A percentile compares a stretch with the other conserved stretches of the same genome.
Evolutionary conservation across 192 early-diverging fungal species (phyloP).

Genomic region (Coemansia sp.): DNA sequence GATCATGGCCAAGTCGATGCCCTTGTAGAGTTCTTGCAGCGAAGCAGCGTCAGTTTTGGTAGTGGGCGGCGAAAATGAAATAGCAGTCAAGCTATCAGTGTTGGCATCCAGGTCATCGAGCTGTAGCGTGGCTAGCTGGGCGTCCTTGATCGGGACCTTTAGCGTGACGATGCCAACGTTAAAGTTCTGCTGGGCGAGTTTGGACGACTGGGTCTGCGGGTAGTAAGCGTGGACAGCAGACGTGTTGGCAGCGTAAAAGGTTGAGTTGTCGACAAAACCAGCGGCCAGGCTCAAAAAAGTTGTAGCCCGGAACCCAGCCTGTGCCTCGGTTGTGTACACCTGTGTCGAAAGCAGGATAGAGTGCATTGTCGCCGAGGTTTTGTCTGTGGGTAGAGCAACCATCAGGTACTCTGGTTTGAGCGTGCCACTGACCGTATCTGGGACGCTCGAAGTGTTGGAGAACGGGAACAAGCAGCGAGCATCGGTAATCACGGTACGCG

Average conservation of each 20-base stretch:
- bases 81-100: constrained; percentile 17
- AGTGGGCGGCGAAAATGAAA: constrained; percentile 26
- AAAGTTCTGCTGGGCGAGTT: constrained; percentile 42
- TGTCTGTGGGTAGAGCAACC: constrained; percentile 36
- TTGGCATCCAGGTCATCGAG: constrained; percentile 36
- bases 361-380: constrained; percentile 43
- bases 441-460: constrained; percentile 27
- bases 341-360: constrained; percentile 43
- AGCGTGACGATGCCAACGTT: constrained; percentile 46
- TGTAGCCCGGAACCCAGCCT: constrained; percentile 29
- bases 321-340: constrained; percentile 21
- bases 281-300: constrained; percentile 42
- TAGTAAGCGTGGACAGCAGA: constrained; percentile 47
- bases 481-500: constrained; percentile 39
- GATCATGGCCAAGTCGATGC: constrained; percentile 43
- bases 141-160: constrained; percentile 20
- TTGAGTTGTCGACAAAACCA: constrained; percentile 42
- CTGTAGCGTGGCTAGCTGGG: constrained; percentile 21
- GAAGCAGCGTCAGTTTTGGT: constrained; percentile 35
- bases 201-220: constrained; percentile 42
- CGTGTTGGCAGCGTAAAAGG: constrained; percentile 36
- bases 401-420: constrained; percentile 44
- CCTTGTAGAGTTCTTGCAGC: constrained; percentile 34
- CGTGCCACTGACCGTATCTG: constrained; percentile 20
- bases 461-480: constrained; percentile 52